Evolutionary conservation across 306 rosid genomes (phyloP).

Genomic region (Vicia villosa): DNA sequence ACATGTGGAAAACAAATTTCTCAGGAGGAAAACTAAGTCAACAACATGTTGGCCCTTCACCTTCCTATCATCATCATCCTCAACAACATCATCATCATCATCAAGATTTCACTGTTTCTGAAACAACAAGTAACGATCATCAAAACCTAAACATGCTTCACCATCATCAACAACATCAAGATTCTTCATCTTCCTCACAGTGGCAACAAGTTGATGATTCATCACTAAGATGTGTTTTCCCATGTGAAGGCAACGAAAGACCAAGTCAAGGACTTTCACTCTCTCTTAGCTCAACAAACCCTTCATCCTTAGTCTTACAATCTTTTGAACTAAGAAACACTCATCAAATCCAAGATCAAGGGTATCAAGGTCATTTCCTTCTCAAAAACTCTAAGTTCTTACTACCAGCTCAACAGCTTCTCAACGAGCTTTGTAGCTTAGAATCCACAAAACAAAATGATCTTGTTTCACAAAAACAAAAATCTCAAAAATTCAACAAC

Average conservation of each 20-base stretch:
- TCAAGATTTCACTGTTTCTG: constrained; percentile 38
- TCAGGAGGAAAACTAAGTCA: not conserved
- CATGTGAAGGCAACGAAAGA: constrained; percentile 82
- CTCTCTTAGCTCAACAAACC: constrained; percentile 71
- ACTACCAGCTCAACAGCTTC: constrained; percentile 69
- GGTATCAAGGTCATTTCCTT: constrained; percentile 43
- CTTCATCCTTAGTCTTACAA: constrained; percentile 67
- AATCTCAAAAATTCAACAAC: constrained; percentile 49
- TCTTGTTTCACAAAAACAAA: constrained; percentile 40
- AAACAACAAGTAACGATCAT: constrained; percentile 40
- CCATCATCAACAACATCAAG: constrained; percentile 30
- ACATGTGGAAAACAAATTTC: constrained; percentile 8
- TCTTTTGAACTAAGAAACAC: constrained; percentile 72
- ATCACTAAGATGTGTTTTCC: constrained; percentile 75
- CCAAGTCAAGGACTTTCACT: constrained; percentile 96
- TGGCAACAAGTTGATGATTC: constrained; percentile 74
- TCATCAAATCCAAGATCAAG: not conserved
- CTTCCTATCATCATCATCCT: no score
- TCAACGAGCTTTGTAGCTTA: constrained; percentile 85
- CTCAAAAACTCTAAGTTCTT: constrained; percentile 70
- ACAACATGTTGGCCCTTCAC: constrained; percentile 33
- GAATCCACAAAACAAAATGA: constrained; percentile 54
- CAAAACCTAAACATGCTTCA: constrained; percentile 46
- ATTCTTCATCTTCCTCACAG: constrained; percentile 15
- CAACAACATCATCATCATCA: constrained; percentile 22